Percentiles rank a stretch among this genome's conserved stretches.
These are phyloP conservation scores for Dryas drummondii DNA, from an alignment of 306 rosid genomes.

Conservation along the genomic window DNA sequence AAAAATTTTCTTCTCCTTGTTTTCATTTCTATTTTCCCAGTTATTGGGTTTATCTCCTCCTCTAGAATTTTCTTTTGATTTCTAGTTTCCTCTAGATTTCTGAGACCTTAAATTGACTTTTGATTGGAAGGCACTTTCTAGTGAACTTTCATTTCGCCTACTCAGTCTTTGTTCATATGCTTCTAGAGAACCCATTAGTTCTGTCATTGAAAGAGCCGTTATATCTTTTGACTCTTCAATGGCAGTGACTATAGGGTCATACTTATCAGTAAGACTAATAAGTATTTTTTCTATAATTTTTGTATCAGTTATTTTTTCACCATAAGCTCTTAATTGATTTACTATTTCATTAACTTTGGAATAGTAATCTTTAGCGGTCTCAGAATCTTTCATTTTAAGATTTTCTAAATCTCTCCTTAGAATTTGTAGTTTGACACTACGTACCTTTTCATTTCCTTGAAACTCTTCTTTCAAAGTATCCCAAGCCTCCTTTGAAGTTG, in stretches of 20 bases:
- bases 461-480: too few species aligned
- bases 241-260: background rate
- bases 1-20: too few species aligned
- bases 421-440: background rate
- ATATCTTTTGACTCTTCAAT: background rate
- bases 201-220: background rate
- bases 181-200: conserved; percentile 8
- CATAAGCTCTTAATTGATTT: conserved; percentile 6
- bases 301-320: background rate
- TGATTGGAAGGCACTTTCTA: background rate
- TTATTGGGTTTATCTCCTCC: background rate
- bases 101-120: background rate
- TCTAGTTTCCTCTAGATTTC: background rate
- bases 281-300: background rate
- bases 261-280: background rate
- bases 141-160: background rate
- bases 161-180: background rate
- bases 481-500: too few species aligned
- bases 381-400: conserved; percentile 12
- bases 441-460: background rate
- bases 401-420: background rate
- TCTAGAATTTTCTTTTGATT: background rate
- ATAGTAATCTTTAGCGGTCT: conserved; percentile 9
- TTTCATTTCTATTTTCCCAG: background rate
- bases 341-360: background rate